phyloP scores from a whole-genome alignment of 768 basidiomycete species.

The Lyophyllum atratum region DNA sequence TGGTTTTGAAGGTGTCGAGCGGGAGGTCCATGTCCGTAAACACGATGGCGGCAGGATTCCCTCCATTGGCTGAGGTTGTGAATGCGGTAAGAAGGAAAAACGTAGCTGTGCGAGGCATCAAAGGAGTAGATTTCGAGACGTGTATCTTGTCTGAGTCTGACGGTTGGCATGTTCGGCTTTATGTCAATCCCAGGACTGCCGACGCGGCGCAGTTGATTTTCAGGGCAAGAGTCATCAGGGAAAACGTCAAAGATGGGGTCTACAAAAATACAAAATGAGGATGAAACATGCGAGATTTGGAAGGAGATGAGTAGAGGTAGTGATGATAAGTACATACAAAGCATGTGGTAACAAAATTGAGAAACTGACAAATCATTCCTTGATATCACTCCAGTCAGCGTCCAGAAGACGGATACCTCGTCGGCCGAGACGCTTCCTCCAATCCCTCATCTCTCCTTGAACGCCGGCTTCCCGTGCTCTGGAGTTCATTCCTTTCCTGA shows the following conservation, averaged over 20 bases:
- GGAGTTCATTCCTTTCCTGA: slow-evolving; percentile 63
- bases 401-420: slow-evolving; percentile 67
- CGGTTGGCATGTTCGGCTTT: no score
- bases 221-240: neutral
- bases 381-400: slow-evolving; percentile 64
- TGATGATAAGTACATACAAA: neutral
- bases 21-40: slow-evolving; percentile 30
- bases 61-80: slow-evolving; percentile 37
- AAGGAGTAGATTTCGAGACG: neutral
- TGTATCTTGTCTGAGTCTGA: neutral
- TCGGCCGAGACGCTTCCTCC: slow-evolving; percentile 63
- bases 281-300: neutral
- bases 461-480: slow-evolving; percentile 74
- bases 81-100: slow-evolving; percentile 47
- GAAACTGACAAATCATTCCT: slow-evolving; percentile 12
- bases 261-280: neutral
- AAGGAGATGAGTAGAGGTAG: neutral
- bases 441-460: slow-evolving; percentile 79
- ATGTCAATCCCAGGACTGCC: no score
- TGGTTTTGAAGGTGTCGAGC: slow-evolving; percentile 29
- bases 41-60: slow-evolving; percentile 44
- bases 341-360: neutral
- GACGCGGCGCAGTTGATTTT: no score
- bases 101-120: no score
- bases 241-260: neutral